Percentiles rank a stretch among this genome's conserved stretches.
phyloP scores from a whole-genome alignment of 805 yeast genomes.

The Ogataea dorogensis region DNA sequence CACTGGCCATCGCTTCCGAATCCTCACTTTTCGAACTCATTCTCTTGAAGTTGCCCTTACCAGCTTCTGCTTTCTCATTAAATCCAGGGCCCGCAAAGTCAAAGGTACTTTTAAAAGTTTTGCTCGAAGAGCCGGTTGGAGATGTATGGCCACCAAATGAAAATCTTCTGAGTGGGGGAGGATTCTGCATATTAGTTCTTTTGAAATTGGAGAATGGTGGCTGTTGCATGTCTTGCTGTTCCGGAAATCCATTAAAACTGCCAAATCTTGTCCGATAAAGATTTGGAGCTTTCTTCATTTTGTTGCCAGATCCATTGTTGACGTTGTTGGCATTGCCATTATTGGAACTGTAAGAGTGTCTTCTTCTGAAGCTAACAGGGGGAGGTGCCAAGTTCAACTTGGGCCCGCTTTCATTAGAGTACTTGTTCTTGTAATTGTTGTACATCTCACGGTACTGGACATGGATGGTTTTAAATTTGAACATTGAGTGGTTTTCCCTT shows the following conservation, averaged over 20 bases:
- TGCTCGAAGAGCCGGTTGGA: slow-evolving; percentile 15
- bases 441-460: slow-evolving; percentile 76
- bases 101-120: slow-evolving; percentile 16
- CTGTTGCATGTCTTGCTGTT: slow-evolving; percentile 15
- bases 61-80: slow-evolving; percentile 8
- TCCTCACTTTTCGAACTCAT: slow-evolving; percentile 12
- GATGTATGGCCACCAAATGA: slow-evolving; percentile 18
- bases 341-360: slow-evolving; percentile 29
- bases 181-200: slow-evolving; percentile 10
- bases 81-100: slow-evolving; percentile 15
- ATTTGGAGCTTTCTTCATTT: slow-evolving; percentile 16
- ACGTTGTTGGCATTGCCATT: slow-evolving; percentile 3
- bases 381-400: slow-evolving; percentile 66
- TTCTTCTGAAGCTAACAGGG: slow-evolving; percentile 62
- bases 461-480: slow-evolving; percentile 72
- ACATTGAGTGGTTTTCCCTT: slow-evolving; percentile 76
- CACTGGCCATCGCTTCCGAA: slow-evolving; percentile 15
- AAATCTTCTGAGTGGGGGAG: slow-evolving; percentile 20
- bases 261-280: slow-evolving; percentile 20
- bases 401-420: slow-evolving; percentile 26
- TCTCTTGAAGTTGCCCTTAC: slow-evolving; percentile 10
- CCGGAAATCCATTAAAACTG: slow-evolving; percentile 19
- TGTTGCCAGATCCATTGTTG: slow-evolving; percentile 3
- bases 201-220: slow-evolving; percentile 12
- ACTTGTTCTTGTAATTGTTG: slow-evolving; percentile 34